These are phyloP conservation scores for Polytrichum commune DNA, from an alignment of 225 moss, liverwort and hornwort genomes.

Conservation along the genomic window DNA sequence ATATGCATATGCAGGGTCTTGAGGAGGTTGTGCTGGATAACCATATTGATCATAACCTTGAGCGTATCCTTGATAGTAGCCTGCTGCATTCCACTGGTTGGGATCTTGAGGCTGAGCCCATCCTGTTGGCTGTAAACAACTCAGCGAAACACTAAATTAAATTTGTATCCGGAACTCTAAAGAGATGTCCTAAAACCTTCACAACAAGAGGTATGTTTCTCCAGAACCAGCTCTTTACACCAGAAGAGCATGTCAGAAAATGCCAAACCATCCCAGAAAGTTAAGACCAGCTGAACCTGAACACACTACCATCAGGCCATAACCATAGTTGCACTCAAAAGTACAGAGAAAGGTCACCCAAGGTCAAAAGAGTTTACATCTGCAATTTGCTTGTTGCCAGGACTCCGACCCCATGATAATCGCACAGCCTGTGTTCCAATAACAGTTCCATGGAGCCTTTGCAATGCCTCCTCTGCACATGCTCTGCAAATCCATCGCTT, in stretches of 20 bases:
- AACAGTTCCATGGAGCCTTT: constrained; percentile 95
- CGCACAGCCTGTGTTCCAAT: constrained; percentile 98
- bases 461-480: constrained; percentile 94
- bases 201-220: too few relatives aligned
- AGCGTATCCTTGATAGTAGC: constrained; percentile 82
- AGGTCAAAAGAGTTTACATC: constrained; percentile 45
- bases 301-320: too few relatives aligned
- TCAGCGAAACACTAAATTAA: neutral
- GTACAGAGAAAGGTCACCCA: neutral
- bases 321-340: too few relatives aligned
- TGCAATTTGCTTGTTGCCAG: constrained; percentile 87
- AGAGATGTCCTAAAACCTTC: neutral
- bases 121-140: constrained; percentile 52
- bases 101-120: constrained; percentile 98
- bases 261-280: too few relatives aligned
- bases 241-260: too few relatives aligned
- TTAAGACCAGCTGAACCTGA: too few relatives aligned
- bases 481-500: constrained; percentile 44
- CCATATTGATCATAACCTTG: constrained; percentile 94
- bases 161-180: neutral
- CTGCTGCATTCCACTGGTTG: constrained; percentile 89
- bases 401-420: constrained; percentile 97
- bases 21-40: constrained; percentile 79
- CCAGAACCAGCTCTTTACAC: too few relatives aligned
- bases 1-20: constrained; percentile 93